These are phyloP conservation scores for Saccharomyces paradoxus DNA, from an alignment of 805 yeast genomes.

Conservation along the genomic window DNA sequence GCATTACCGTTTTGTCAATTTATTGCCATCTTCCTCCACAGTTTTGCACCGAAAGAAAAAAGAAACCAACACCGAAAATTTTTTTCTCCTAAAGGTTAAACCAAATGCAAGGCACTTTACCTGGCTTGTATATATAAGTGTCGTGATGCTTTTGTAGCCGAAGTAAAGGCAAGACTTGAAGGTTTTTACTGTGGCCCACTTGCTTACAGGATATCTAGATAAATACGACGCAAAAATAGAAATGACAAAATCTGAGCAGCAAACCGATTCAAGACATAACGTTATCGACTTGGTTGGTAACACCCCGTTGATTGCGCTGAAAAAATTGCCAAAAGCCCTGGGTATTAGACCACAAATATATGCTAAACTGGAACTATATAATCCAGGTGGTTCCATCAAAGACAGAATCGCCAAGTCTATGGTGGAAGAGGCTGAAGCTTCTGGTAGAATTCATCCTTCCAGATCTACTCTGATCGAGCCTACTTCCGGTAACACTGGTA, in stretches of 20 bases:
- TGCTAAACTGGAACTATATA: constrained; percentile 75
- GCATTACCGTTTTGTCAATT: not conserved
- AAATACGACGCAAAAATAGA: not conserved
- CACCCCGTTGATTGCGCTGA: constrained; percentile 71
- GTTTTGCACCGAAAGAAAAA: not conserved
- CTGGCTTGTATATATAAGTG: not conserved
- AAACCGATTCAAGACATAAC: constrained; percentile 29
- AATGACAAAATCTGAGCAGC: not conserved
- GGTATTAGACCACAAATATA: constrained; percentile 66
- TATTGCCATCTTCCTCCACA: not conserved
- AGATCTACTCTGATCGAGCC: constrained; percentile 73
- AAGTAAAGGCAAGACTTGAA: not conserved
- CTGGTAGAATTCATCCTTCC: constrained; percentile 77
- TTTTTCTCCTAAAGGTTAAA: not conserved
- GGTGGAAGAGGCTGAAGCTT: constrained; percentile 77
- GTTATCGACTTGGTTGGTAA: constrained; percentile 75
- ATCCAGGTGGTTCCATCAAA: constrained; percentile 85
- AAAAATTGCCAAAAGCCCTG: constrained; percentile 64
- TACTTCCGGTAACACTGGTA: constrained; percentile 87
- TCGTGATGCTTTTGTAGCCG: not conserved
- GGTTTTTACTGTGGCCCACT: not conserved
- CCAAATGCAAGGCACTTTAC: not conserved
- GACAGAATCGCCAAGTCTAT: constrained; percentile 82
- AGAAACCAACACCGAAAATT: not conserved
- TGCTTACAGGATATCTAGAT: not conserved